Evolutionary conservation across 306 rosid genomes (phyloP), one percentile per base, ranked within the genome.

Genomic region (Medicago arabica): DNA sequence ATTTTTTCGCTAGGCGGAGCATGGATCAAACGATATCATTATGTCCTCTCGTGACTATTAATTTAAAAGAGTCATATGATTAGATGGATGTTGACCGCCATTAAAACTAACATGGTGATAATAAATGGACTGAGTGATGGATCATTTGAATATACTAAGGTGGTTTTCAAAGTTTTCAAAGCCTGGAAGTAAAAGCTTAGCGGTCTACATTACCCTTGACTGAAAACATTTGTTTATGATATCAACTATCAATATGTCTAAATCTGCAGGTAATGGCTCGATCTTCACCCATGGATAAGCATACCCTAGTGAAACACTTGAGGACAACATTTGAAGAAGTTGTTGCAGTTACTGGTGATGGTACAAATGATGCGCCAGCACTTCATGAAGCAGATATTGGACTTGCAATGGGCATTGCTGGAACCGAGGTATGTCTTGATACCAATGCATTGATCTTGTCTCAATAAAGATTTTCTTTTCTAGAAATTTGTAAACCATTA

Each of bases 351-450:
- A 95, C 99, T 9, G 99, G 99, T 54, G 99, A 95, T 71, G 99
- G 99, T 80, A 92, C 99, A 69, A 95, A 95, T 64, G 99, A 95
- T 76, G 97, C 99, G 67, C 99, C 99, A 5, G 99, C 99, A 12
- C 99, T 95, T 75, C 99, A 95, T 74, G 99, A 95, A 92, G 99
- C 97, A 74, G 99, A 95, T 81, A 92, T 95, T 81, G 99, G 99
- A 72, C 89, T 95, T 76, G 99, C 99, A 80, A 95, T 95, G 99
- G 99, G 97, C 80, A 95, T 95, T 75, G 85, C 98, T 76, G 98
- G 98, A 78, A 95, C 98, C 63, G 98, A 95, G 97, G 98, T 95
- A 75, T 51, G 41, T 74, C 50, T 40, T 23, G 17, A 15, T 58
- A 62, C 31, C 67, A 41, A 9, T 69, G 10, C 47, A 19, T 74